These are phyloP conservation scores for Coelastrella sp. DNA, from an alignment of 139 green algal genomes.

Conservation along the genomic window DNA sequence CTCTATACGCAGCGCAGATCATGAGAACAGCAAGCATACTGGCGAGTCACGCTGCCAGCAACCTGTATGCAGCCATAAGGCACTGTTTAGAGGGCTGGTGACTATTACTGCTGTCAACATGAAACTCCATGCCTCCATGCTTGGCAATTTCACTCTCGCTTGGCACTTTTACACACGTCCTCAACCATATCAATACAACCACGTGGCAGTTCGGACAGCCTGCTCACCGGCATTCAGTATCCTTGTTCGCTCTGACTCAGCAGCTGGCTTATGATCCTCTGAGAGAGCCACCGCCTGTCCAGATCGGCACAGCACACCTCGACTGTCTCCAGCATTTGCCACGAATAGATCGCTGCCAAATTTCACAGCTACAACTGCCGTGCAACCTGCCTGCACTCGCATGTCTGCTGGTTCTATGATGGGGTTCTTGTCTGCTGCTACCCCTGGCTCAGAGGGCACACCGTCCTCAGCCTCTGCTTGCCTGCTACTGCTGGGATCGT, in stretches of 20 bases:
- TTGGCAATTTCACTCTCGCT: too few species aligned
- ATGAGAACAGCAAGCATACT: too few species aligned
- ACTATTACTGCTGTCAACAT: too few species aligned
- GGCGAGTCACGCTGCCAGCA: too few species aligned
- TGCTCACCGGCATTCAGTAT: constrained; percentile 90
- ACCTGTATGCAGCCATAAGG: too few species aligned
- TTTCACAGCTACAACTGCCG: constrained; percentile 90
- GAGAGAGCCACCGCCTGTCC: constrained; percentile 77
- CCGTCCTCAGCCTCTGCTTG: constrained; percentile 25
- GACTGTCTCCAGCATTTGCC: constrained; percentile 92
- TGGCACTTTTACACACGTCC: too few species aligned
- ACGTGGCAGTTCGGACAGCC: too few species aligned
- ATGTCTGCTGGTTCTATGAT: constrained; percentile 52
- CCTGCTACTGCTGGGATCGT: not conserved
- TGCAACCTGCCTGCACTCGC: constrained; percentile 81
- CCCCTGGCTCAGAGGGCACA: not conserved
- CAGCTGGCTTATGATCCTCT: constrained; percentile 89
- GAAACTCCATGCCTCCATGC: too few species aligned
- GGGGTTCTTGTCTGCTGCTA: not conserved
- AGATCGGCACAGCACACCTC: constrained; percentile 82
- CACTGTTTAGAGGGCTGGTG: too few species aligned
- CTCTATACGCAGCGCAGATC: too few species aligned
- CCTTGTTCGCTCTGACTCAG: constrained; percentile 78
- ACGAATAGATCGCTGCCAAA: constrained; percentile 80
- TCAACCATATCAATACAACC: too few species aligned